Evolutionary conservation across 2,329 filamentous ascomycete genomes (phyloP).

Genomic region (Alternaria atra): DNA sequence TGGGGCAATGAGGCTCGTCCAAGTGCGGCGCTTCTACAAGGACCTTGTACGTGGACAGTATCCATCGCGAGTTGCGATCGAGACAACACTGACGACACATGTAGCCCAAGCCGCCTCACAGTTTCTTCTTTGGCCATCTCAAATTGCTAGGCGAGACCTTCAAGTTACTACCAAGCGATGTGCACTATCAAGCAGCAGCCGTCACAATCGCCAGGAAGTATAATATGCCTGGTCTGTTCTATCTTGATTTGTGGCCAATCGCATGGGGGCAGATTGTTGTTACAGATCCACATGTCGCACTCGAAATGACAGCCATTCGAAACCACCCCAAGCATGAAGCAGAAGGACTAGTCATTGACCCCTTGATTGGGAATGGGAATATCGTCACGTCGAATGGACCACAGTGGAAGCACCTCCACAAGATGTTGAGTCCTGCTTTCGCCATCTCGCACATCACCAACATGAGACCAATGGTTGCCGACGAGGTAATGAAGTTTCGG

Average conservation of each 20-base stretch:
- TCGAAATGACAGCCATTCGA: conserved; percentile 49
- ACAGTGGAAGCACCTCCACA: conserved; percentile 48
- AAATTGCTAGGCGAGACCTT: conserved; percentile 50
- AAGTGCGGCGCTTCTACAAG: conserved; percentile 35
- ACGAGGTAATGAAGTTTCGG: conserved; percentile 44
- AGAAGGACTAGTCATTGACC: conserved; percentile 28
- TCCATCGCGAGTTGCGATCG: not conserved
- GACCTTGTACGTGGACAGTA: conserved; percentile 27
- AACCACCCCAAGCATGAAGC: conserved; percentile 45
- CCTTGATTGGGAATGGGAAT: conserved; percentile 39
- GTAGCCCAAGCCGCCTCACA: conserved; percentile 54
- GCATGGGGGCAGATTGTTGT: conserved; percentile 44
- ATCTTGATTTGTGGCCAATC: conserved; percentile 58
- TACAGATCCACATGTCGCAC: conserved; percentile 50
- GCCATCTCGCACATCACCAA: conserved; percentile 39
- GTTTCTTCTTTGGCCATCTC: conserved; percentile 54
- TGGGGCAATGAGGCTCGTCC: conserved; percentile 26
- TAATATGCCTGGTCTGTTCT: conserved; percentile 51
- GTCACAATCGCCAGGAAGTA: conserved; percentile 49
- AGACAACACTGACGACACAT: not conserved
- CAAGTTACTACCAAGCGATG: conserved; percentile 42
- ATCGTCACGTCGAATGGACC: conserved; percentile 44
- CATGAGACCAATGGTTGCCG: conserved; percentile 32
- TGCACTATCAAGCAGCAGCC: conserved; percentile 49
- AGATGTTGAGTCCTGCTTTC: conserved; percentile 51